Evolutionary conservation across 331 rosid genomes (phyloP).

Genomic region (Acacia concinna): DNA sequence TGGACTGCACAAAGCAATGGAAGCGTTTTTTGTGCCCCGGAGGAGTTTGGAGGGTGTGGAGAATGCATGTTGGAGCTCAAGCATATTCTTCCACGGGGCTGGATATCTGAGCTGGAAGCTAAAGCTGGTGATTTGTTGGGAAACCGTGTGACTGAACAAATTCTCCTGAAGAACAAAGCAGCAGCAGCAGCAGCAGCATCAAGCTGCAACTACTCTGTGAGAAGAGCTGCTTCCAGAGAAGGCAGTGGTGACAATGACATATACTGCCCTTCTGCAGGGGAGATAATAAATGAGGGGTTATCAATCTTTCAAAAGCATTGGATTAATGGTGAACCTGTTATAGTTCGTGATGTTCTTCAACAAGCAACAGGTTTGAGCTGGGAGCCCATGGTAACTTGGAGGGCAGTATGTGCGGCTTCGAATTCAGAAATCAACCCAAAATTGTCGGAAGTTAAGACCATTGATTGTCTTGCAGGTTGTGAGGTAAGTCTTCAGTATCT

Average conservation of each 20-base stretch:
- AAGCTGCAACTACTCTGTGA: slow-evolving; percentile 29
- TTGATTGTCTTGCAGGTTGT: slow-evolving; percentile 81
- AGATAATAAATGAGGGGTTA: slow-evolving; percentile 35
- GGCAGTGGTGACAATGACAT: slow-evolving; percentile 43
- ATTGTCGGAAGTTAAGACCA: slow-evolving; percentile 70
- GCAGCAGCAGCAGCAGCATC: slow-evolving; percentile 22
- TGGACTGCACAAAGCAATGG: slow-evolving; percentile 56
- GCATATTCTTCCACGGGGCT: slow-evolving; percentile 55
- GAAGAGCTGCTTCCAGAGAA: slow-evolving; percentile 52
- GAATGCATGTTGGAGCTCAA: slow-evolving; percentile 52
- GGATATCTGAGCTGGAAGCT: slow-evolving; percentile 53
- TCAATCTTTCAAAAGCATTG: slow-evolving; percentile 57
- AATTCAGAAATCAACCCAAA: slow-evolving; percentile 48
- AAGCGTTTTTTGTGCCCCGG: slow-evolving; percentile 58
- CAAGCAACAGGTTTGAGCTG: slow-evolving; percentile 76
- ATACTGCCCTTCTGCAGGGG: slow-evolving; percentile 48
- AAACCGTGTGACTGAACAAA: slow-evolving; percentile 16
- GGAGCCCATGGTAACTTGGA: slow-evolving; percentile 92
- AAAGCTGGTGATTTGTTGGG: slow-evolving; percentile 43
- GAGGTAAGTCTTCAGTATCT: slow-evolving; percentile 55
- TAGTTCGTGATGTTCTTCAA: slow-evolving; percentile 66
- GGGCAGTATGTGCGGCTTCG: slow-evolving; percentile 61
- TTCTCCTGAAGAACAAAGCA: slow-evolving; percentile 26
- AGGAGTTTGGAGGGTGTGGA: slow-evolving; percentile 64
- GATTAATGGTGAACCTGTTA: slow-evolving; percentile 68